Base-by-base conservation (phyloP, 1,284 basidiomycete species). In the Irpex sp. region DNA sequence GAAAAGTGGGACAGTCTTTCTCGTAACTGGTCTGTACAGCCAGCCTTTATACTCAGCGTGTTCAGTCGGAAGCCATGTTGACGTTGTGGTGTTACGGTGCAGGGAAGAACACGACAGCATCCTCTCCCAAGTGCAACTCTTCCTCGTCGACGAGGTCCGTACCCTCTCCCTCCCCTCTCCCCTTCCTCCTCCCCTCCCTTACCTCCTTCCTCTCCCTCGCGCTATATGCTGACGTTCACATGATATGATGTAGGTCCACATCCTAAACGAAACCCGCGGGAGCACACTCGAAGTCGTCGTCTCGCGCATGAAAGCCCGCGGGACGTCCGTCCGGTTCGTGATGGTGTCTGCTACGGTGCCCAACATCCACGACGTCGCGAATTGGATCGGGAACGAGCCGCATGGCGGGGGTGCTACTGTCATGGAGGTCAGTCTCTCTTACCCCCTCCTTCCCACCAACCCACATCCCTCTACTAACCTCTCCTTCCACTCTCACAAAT, bases 1-100 rank as follows among this genome's bases (percentile, higher is more conserved):
- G 96, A 98, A 74, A 98, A 98, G 74, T 95, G 93, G 90, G 95
- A 97, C 67, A 91, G 91, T 49, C 75, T 97, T 56, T 96, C 94
- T 2, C 82, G 94, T 35, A 88, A 88, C 69, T 91, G 90, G 90
- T 87, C 65, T 58, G 73, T 65, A 19, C 49, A n/a, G n/a, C n/a
- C n/a, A n/a, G n/a, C n/a, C n/a, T n/a, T n/a, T n/a, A 23, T 23
- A 23, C 4, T 23, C 23, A 23, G 4, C 23, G 23, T 23, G 23
- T 23, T 4, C 23, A 23, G 23, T 23, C 2, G 4, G 23, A 23
- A 2, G 2, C 4, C 23, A 23, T 23, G 23, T 23, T 28, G 28
- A 28, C 28, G 28, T 5, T 28, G 28, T 28, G 28, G 28, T 28
- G 28, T 5, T 28, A 5, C 23, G 28, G 12, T 28, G 28, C 61